A percentile compares a stretch with the other conserved stretches of the same genome.
These are phyloP conservation scores for Ammopiptanthus mongolicus DNA, from an alignment of 306 rosid genomes.

Conservation along the genomic window DNA sequence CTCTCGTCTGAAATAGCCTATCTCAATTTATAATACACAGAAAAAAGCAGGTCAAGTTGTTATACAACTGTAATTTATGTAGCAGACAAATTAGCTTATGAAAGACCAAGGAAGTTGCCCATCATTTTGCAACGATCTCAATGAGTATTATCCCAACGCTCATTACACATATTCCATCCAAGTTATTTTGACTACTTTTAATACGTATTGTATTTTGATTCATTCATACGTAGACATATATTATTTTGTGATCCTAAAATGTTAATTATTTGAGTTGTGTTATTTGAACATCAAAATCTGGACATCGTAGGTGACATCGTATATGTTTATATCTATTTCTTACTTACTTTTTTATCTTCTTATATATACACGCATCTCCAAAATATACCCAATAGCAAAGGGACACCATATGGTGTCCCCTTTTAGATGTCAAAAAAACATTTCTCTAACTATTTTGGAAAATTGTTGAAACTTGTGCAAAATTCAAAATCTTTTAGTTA, in stretches of 20 bases:
- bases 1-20: too few relatives aligned
- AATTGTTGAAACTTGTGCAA: not conserved
- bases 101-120: conserved; percentile 30
- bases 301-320: too few relatives aligned
- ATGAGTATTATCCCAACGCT: conserved; percentile 14
- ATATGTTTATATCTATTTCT: too few relatives aligned
- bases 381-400: too few relatives aligned
- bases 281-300: too few relatives aligned
- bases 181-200: conserved; percentile 1
- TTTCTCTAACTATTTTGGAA: not conserved
- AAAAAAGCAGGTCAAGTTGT: conserved; percentile 15
- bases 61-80: not conserved
- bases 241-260: not conserved
- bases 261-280: too few relatives aligned
- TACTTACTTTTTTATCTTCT: too few relatives aligned
- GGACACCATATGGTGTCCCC: too few relatives aligned
- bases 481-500: not conserved
- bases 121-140: conserved; percentile 30
- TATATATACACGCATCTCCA: too few relatives aligned
- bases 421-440: too few relatives aligned
- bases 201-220: not conserved
- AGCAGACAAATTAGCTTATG: conserved; percentile 61
- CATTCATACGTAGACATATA: not conserved
- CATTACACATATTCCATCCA: conserved; percentile 4
- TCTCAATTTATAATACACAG: not conserved